phyloP scores from a whole-genome alignment of 78 protist genomes.

The slime mould (Dictyostelium discoideum) region DNA sequence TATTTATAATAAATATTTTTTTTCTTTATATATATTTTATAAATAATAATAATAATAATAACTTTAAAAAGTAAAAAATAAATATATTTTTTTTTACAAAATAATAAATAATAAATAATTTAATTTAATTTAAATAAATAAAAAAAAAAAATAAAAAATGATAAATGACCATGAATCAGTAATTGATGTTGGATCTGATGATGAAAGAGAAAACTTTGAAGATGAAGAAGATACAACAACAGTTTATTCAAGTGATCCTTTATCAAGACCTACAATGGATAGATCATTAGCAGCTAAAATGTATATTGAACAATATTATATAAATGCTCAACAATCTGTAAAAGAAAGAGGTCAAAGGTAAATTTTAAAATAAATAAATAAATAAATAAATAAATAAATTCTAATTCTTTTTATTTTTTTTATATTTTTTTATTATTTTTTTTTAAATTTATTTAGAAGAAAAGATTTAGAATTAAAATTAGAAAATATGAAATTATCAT shows the following conservation, averaged over 20 bases:
- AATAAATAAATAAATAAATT: not conserved
- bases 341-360: slow-evolving; percentile 65
- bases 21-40: no score
- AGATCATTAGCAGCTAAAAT: slow-evolving; percentile 75
- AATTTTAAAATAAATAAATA: not conserved
- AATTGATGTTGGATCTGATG: slow-evolving; percentile 27
- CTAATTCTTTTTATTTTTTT: not conserved
- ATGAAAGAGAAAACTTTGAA: slow-evolving; percentile 4
- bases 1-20: no score
- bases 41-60: no score
- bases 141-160: not conserved
- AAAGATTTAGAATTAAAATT: slow-evolving; percentile 74
- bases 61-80: no score
- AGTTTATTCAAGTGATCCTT: slow-evolving; percentile 16
- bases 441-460: slow-evolving; percentile 2
- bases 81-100: no score
- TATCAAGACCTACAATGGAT: slow-evolving; percentile 55
- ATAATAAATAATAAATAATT: no score
- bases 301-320: slow-evolving; percentile 73
- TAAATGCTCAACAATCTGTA: slow-evolving; percentile 48
- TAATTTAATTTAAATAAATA: no score
- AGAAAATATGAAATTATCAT: slow-evolving; percentile 56
- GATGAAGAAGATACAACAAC: slow-evolving; percentile 36
- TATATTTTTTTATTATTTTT: not conserved
- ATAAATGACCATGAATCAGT: slow-evolving; percentile 39